These are phyloP conservation scores for Gaertneriomyces semiglobifer DNA, from an alignment of 192 early-diverging fungal species.

Conservation along the genomic window DNA sequence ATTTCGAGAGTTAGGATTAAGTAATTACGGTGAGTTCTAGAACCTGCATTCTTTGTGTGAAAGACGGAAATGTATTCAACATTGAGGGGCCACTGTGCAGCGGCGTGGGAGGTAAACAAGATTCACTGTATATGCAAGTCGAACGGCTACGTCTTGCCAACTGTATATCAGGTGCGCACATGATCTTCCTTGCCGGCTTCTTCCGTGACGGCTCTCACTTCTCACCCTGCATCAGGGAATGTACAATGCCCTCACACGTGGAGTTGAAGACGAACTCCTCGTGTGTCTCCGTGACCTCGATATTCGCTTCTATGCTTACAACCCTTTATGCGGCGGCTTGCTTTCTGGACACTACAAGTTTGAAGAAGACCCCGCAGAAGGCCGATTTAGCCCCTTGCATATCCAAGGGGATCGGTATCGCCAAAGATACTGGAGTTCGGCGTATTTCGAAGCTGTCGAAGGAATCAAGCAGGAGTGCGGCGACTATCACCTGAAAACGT, in stretches of 20 bases:
- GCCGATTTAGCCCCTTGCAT: slow-evolving; percentile 35
- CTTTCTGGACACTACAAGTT: slow-evolving; percentile 37
- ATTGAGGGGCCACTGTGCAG: slow-evolving; percentile 12
- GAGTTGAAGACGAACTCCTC: slow-evolving; percentile 39
- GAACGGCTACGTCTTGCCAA: slow-evolving; percentile 47
- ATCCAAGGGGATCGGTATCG: slow-evolving; percentile 39
- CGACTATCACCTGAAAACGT: background rate
- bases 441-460: slow-evolving; percentile 48
- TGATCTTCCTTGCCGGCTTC: background rate
- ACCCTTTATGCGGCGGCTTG: slow-evolving; percentile 57
- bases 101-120: slow-evolving; percentile 50
- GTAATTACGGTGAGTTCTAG: background rate
- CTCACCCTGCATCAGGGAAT: slow-evolving; percentile 8
- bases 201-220: background rate
- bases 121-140: slow-evolving; percentile 45
- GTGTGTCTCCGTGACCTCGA: slow-evolving; percentile 56
- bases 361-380: slow-evolving; percentile 28
- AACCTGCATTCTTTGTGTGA: too few species aligned
- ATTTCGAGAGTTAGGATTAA: slow-evolving; percentile 39
- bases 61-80: too few species aligned
- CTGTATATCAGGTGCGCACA: slow-evolving; percentile 35
- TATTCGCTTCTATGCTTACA: slow-evolving; percentile 66
- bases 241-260: slow-evolving; percentile 34
- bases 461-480: slow-evolving; percentile 36
- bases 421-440: slow-evolving; percentile 39